These are phyloP conservation scores for Chiua virens DNA, from an alignment of 768 basidiomycete species.

Conservation along the genomic window DNA sequence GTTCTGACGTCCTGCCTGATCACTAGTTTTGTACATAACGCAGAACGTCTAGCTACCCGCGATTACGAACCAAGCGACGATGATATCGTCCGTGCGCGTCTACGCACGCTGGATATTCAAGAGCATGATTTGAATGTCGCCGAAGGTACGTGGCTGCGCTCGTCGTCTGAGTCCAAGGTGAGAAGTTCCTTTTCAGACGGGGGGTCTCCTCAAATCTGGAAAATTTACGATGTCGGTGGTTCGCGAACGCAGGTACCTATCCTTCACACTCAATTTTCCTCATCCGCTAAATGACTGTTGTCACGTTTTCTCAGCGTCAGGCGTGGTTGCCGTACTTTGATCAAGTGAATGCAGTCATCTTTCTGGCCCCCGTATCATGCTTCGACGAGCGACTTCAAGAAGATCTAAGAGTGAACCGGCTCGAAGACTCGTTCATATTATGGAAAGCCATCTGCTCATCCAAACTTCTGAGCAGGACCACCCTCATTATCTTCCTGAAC, in stretches of 20 bases:
- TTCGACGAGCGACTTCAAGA: slow-evolving; percentile 77
- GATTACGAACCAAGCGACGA: slow-evolving; percentile 68
- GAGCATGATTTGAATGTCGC: slow-evolving; percentile 53
- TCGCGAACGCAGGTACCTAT: slow-evolving; percentile 60
- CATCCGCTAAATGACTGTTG: not conserved
- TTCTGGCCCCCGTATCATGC: slow-evolving; percentile 77
- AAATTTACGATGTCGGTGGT: slow-evolving; percentile 76
- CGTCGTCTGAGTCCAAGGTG: not conserved
- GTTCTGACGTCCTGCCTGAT: slow-evolving; percentile 2
- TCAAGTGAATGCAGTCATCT: slow-evolving; percentile 76
- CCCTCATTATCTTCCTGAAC: slow-evolving; percentile 65
- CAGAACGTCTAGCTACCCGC: slow-evolving; percentile 60
- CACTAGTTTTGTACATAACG: slow-evolving; percentile 63
- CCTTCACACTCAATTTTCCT: not conserved
- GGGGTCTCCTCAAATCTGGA: slow-evolving; percentile 53
- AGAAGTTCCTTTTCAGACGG: slow-evolving; percentile 23
- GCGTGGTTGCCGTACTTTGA: slow-evolving; percentile 85
- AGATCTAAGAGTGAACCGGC: slow-evolving; percentile 66
- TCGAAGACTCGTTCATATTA: slow-evolving; percentile 70
- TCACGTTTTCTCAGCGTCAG: slow-evolving; percentile 49
- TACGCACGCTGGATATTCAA: slow-evolving; percentile 72
- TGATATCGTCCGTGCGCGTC: slow-evolving; percentile 68
- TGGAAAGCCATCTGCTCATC: slow-evolving; percentile 72
- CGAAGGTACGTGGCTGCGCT: slow-evolving; percentile 16
- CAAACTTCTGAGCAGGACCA: slow-evolving; percentile 57